Conservation (phyloP, 148 eudicot species). For the Silene conica region DNA sequence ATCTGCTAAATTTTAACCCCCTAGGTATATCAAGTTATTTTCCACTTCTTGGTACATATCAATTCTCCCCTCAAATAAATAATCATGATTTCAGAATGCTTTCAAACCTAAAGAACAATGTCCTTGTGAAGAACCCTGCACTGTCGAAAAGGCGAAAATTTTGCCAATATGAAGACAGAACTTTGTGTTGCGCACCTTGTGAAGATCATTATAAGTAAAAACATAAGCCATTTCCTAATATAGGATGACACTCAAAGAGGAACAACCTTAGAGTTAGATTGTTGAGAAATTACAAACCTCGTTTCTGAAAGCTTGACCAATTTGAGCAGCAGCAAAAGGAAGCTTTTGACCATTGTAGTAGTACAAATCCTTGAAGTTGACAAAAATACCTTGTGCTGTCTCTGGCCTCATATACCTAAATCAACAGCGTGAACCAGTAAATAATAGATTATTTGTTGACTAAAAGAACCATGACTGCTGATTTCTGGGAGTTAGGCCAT, state of each 20-base stretch:
- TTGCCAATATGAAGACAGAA: background rate
- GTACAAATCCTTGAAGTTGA: slow-evolving; percentile 90
- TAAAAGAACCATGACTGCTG: background rate
- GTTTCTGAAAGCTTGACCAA: slow-evolving; percentile 91
- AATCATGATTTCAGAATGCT: background rate
- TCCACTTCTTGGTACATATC: background rate
- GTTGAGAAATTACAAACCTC: slow-evolving; percentile 43
- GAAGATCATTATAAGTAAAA: background rate
- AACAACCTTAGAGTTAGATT: background rate
- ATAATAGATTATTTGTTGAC: background rate
- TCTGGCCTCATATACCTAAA: slow-evolving; percentile 94
- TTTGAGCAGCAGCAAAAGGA: slow-evolving; percentile 95
- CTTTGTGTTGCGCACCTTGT: background rate
- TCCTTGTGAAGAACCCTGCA: background rate
- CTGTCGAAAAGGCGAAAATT: background rate
- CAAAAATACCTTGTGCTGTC: slow-evolving; percentile 96
- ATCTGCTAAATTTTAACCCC: background rate
- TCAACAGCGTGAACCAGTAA: slow-evolving; percentile 6
- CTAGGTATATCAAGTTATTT: background rate
- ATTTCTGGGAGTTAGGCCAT: background rate
- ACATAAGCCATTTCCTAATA: background rate
- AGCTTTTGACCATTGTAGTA: slow-evolving; percentile 90
- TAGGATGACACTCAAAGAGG: background rate
- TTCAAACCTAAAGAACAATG: background rate
- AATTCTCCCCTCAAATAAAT: background rate